Evolutionary conservation across 176 grass and related monocot genomes (phyloP).

Genomic region (Triticum dicoccoides): DNA sequence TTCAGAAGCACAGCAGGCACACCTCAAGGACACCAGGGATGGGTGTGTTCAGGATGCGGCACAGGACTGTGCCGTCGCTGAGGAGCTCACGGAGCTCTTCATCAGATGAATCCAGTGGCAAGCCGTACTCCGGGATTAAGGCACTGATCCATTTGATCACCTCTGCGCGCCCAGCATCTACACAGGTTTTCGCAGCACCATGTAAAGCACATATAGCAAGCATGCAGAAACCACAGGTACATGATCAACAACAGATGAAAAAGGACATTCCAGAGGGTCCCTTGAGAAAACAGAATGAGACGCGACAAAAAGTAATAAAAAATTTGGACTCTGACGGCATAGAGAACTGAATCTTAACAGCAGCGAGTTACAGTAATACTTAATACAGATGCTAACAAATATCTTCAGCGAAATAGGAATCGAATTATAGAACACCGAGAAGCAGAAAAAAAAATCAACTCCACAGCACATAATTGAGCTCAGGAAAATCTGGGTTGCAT

Average conservation of each 20-base stretch:
- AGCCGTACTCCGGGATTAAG: slow-evolving; percentile 53
- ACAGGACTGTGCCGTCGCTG: slow-evolving; percentile 60
- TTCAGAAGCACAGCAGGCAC: neutral
- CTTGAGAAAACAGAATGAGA: neutral
- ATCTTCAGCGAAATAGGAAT: neutral
- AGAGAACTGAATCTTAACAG: neutral
- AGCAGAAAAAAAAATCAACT: neutral
- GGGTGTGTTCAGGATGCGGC: slow-evolving; percentile 45
- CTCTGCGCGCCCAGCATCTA: slow-evolving; percentile 53
- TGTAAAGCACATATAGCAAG: neutral
- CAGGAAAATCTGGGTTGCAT: too few relatives aligned
- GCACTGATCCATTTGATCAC: slow-evolving; percentile 64
- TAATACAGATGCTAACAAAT: neutral
- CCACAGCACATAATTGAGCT: neutral
- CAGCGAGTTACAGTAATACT: neutral
- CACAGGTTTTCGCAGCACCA: neutral
- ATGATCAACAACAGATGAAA: slow-evolving; percentile 2
- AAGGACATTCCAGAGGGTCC: neutral
- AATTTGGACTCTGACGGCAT: neutral
- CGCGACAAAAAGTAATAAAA: neutral
- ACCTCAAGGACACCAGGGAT: slow-evolving; percentile 55
- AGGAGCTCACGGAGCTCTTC: slow-evolving; percentile 71
- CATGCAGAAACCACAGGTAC: neutral
- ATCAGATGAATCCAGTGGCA: slow-evolving; percentile 52
- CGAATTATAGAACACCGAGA: neutral